These are phyloP conservation scores for Psophocarpus tetragonolobus DNA, from an alignment of 306 rosid species.

Conservation along the genomic window DNA sequence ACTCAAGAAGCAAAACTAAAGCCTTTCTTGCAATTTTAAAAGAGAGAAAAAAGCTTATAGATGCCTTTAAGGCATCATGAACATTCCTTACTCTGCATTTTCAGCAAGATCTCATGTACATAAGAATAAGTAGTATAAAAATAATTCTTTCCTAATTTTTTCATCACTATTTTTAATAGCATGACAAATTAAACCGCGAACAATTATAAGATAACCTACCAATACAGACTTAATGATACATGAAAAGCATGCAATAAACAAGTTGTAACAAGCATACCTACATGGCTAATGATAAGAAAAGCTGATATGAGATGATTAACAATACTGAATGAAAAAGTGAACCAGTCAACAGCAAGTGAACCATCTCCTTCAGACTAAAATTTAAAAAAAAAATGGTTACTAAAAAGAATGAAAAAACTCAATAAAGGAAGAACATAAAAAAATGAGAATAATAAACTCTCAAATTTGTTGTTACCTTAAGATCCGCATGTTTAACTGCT, in stretches of 20 bases:
- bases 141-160: no score
- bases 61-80: no score
- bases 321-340: constrained; percentile 88
- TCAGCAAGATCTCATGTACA: no score
- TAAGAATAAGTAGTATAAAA: no score
- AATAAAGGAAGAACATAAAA: neutral
- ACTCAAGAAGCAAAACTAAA: no score
- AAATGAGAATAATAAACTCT: neutral
- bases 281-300: constrained; percentile 86
- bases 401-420: neutral
- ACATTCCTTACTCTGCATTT: no score
- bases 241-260: neutral
- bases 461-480: neutral
- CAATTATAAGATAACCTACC: neutral
- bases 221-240: neutral
- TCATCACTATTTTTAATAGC: no score
- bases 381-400: neutral
- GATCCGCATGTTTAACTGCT: no score
- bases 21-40: no score
- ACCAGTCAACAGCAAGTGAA: constrained; percentile 62
- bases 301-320: constrained; percentile 79
- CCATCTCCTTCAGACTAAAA: constrained; percentile 67
- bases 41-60: no score
- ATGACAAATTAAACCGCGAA: no score
- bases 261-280: constrained; percentile 50